Base-by-base conservation (phyloP, 805 yeast species). In the Saturnispora diversa region DNA sequence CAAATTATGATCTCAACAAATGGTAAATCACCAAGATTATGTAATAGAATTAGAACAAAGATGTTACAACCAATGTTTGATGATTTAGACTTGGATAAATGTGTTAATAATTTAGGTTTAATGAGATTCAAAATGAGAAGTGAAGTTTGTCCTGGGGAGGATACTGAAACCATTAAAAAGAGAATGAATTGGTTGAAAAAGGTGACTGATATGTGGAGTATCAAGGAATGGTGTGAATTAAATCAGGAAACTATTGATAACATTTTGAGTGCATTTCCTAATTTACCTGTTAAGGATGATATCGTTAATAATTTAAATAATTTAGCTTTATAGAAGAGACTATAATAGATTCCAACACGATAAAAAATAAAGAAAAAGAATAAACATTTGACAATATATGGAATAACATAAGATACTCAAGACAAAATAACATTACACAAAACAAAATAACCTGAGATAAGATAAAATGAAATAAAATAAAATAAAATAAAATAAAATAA, bases 1-100 rank as follows among this genome's bases (percentile, higher is more conserved):
- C 92, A 84, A 54, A 69, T 84, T 28, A 79, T 84, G 88, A 80
- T 84, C 11, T 75, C 85, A 29, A 83, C 94, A 10, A 84, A 83
- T 56, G 94, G 94, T 4, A 74, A 77, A 50, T 80, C 88, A 2
- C 95, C 95, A 1, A 61, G 92, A 40, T 69, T 84, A 50, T 80
- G 86, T 38, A 69, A 69, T 45, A 70, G 74, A 43, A 62, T 74
- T 28, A 78, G 84, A 40, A 72, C 80, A 17, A 68, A 71, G 41
- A 70, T 72, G 47, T 62, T 84, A 28, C 69, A 65, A 33, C 60
- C 61, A 2, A 45, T 60, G 37, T 66, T 71, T 25, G 64, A 62
- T 21, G 58, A 62, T 11, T 52, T 63, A 26, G 65, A 69, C 40
- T 59, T 70, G 35, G 77, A 72, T 38, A 63, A 59, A 19, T 84